Conservation (phyloP, 1,284 basidiomycete species). For the Mycosarcoma maydis region DNA sequence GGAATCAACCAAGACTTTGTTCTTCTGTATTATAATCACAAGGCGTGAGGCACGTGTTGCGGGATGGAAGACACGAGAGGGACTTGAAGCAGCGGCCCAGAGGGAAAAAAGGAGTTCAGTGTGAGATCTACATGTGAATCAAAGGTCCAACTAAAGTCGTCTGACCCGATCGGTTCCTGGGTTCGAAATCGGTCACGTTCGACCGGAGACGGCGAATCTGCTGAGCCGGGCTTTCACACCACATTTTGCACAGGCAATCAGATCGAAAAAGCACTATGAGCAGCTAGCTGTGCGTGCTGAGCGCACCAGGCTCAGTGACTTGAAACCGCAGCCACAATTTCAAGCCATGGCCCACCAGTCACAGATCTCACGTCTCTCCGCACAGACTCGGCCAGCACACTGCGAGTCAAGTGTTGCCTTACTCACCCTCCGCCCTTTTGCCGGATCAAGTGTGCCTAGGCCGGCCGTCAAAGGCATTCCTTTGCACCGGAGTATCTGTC, state of each 20-base stretch:
- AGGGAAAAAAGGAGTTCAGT: no score
- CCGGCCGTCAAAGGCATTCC: neutral
- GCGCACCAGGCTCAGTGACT: neutral
- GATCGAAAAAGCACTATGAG: neutral
- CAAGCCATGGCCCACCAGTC: neutral
- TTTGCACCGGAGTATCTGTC: neutral
- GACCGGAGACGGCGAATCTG: slow-evolving; percentile 10
- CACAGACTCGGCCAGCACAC: neutral
- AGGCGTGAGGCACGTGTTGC: no score
- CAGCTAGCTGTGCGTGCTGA: neutral
- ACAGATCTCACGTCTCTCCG: neutral
- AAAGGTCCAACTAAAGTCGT: no score
- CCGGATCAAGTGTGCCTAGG: slow-evolving; percentile 9
- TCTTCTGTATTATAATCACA: no score
- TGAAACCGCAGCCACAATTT: neutral
- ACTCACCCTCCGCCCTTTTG: neutral
- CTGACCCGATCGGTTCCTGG: no score
- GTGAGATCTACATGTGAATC: no score
- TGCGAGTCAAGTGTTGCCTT: neutral
- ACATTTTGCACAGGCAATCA: neutral
- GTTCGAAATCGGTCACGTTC: neutral
- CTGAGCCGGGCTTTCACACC: slow-evolving; percentile 14
- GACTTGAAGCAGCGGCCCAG: no score
- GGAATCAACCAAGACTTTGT: no score
- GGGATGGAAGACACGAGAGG: no score